A percentile compares a stretch with the other conserved stretches of the same genome.
Evolutionary conservation across 768 basidiomycete genomes (phyloP).

Genomic region (Rhizopogon sp.): DNA sequence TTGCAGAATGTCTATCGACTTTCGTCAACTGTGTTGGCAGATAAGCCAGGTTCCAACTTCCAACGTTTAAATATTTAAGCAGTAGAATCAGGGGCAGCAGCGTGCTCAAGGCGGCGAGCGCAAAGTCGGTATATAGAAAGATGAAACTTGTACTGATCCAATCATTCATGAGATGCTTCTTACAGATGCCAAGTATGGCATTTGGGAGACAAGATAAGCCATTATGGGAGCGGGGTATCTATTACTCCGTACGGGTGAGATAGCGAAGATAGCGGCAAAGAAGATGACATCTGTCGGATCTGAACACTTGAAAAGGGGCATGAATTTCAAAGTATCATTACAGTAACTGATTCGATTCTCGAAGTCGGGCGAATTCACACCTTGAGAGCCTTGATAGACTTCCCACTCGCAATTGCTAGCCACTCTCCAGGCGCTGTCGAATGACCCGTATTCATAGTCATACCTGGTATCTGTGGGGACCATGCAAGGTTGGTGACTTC

Average conservation of each 20-base stretch:
- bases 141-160: too few relatives aligned
- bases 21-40: too few relatives aligned
- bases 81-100: too few relatives aligned
- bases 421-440: conserved; percentile 78
- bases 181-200: too few relatives aligned
- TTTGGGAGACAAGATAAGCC: background rate
- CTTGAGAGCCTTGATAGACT: conserved; percentile 75
- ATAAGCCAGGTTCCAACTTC: too few relatives aligned
- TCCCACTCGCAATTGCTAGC: conserved; percentile 81
- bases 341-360: background rate
- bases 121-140: too few relatives aligned
- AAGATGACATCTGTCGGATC: background rate
- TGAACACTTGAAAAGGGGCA: background rate
- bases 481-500: conserved; percentile 86
- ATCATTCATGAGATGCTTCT: too few relatives aligned
- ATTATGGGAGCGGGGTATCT: background rate
- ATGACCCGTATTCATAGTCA: conserved; percentile 71
- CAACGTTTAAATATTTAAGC: too few relatives aligned
- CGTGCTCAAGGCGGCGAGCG: too few relatives aligned
- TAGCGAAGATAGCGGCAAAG: background rate
- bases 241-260: background rate
- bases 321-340: background rate
- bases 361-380: conserved; percentile 38
- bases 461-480: conserved; percentile 79
- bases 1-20: too few relatives aligned